Conservation (phyloP, 306 rosid species). For the Cicer chorassanicum region DNA sequence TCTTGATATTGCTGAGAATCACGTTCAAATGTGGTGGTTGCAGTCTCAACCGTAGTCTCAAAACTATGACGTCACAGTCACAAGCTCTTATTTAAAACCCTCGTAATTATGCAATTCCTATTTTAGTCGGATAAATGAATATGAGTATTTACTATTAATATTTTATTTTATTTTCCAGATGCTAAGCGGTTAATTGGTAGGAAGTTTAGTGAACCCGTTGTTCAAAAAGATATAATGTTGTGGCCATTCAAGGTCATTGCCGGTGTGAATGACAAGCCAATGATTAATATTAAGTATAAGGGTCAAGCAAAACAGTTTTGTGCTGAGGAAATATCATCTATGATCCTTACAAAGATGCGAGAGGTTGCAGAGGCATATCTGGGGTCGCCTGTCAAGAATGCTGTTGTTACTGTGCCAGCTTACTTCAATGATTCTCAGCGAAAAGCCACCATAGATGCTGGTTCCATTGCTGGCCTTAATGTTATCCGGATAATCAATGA, state of each 20-base stretch:
- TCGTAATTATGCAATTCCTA: too few relatives aligned
- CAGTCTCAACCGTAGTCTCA: too few relatives aligned
- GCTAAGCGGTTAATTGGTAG: too few relatives aligned
- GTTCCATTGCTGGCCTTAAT: slow-evolving; percentile 47
- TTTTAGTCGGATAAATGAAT: too few relatives aligned
- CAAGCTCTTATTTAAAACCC: too few relatives aligned
- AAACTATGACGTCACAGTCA: too few relatives aligned
- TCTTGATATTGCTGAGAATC: too few relatives aligned
- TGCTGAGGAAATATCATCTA: slow-evolving; percentile 62
- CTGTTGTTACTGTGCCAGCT: slow-evolving; percentile 63
- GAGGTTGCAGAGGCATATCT: slow-evolving; percentile 54
- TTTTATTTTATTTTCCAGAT: too few relatives aligned
- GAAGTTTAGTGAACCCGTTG: too few relatives aligned
- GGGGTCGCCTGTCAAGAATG: slow-evolving; percentile 48
- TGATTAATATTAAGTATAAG: slow-evolving; percentile 55
- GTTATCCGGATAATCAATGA: slow-evolving; percentile 53
- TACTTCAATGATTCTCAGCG: slow-evolving; percentile 64
- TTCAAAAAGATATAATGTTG: too few relatives aligned
- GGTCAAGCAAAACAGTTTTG: slow-evolving; percentile 52
- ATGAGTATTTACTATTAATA: neutral
- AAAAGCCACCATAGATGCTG: slow-evolving; percentile 43
- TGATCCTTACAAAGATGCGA: slow-evolving; percentile 57
- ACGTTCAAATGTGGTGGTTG: too few relatives aligned
- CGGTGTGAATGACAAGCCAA: slow-evolving; percentile 52
- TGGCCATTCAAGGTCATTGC: slow-evolving; percentile 40